Conservation (phyloP, 2,329 filamentous ascomycete species). For the Ustilaginoidea virens region DNA sequence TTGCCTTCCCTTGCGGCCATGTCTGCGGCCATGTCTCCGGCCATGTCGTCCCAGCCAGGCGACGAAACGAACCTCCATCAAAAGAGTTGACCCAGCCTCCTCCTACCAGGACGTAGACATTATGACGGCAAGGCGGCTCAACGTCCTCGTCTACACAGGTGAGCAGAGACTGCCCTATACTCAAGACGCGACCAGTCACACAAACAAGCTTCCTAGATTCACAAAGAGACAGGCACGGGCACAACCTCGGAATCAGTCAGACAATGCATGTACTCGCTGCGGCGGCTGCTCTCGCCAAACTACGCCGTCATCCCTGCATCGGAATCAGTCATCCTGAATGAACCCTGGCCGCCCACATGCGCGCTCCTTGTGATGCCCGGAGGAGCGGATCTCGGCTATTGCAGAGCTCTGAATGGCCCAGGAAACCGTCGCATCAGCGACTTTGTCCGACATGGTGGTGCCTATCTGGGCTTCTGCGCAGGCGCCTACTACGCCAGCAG, state of each 20-base stretch:
- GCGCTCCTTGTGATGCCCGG: constrained; percentile 85
- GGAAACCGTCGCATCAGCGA: constrained; percentile 75
- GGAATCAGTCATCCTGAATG: constrained; percentile 65
- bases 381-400: constrained; percentile 87
- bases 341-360: constrained; percentile 81
- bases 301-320: constrained; percentile 85
- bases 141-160: constrained; percentile 90
- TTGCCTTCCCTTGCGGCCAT: no score
- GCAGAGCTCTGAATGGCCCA: constrained; percentile 69
- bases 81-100: no score
- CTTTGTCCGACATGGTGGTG: constrained; percentile 72
- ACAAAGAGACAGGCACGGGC: constrained; percentile 50
- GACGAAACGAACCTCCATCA: no score
- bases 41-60: not conserved
- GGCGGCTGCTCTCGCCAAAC: constrained; percentile 70
- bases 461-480: constrained; percentile 84
- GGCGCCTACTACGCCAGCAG: constrained; percentile 80
- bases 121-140: constrained; percentile 60
- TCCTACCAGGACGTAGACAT: no score
- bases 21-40: no score
- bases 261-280: constrained; percentile 76
- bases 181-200: no score
- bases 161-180: constrained; percentile 13
- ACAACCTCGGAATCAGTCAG: constrained; percentile 78
- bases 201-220: constrained; percentile 1